Evolutionary conservation across 2,329 filamentous ascomycete species (phyloP), one percentile per base, ranked within the genome.

Genomic region (Aspergillus proliferans): DNA sequence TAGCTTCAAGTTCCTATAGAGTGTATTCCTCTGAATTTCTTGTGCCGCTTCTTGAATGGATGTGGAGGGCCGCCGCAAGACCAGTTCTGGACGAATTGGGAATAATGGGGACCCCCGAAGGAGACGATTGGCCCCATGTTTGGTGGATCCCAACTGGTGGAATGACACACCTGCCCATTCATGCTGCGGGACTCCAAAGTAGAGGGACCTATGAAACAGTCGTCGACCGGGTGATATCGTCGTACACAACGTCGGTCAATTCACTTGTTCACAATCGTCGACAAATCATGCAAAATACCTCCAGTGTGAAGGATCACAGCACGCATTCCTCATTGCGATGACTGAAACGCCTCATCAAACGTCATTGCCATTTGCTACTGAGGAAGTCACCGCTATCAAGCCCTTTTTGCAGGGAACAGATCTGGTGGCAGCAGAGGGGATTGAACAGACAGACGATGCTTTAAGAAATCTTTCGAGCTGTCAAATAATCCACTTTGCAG

Each of bases 401-500:
- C 2, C 34, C 3, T 14, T 43, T 7, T 28, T 15, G 3, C 4
- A 14, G 14, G 21, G 3, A 4, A 19, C 46, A 3, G 41, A 30
- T 12, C 6, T 49, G 7, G 41, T 42, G 15, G 43, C 43, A 9
- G 47, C 43, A 4, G 47, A 42, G 21, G 34, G 34, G 12, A 8
- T 14, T 5, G 12, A 18, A 14, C 34, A 36, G 4, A 36, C 34
- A 36, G 34, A 14, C 5, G 34, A n/a, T 2, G 34, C n/a, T 14
- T 18, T 36, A 6, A 18, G 19, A 4, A 24, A 49, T 36, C n/a
- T 43, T 14, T 14, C 2, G n/a, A 30, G 1, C 0, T 68, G 64
- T 53, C 52, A 58, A 9, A 64, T 74, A 4, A 71, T 73, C 48
- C 71, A 75, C 50, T 76, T 76, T 46, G 71, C 72, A 1, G 67